Percentiles rank a stretch among this genome's conserved stretches.
Conservation (phyloP, 768 basidiomycete genomes). For the Calocybe gangraenosa region DNA sequence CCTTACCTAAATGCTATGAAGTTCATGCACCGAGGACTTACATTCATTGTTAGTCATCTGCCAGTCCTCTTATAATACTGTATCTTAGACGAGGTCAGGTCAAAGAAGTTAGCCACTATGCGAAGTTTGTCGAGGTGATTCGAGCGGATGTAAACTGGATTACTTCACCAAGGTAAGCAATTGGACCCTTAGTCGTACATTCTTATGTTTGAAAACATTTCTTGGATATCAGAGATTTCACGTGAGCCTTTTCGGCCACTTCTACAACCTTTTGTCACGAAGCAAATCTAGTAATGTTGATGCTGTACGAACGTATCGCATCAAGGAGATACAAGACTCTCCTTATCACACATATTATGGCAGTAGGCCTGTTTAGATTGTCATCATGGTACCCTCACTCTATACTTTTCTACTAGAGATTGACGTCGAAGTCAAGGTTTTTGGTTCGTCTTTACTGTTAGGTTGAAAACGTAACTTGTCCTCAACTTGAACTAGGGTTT, state of each 20-base stretch:
- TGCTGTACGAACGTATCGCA: slow-evolving; percentile 70
- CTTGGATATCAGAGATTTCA: slow-evolving; percentile 58
- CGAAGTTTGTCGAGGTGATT: slow-evolving; percentile 63
- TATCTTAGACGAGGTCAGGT: slow-evolving; percentile 38
- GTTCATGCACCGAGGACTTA: slow-evolving; percentile 87
- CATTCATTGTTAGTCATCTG: slow-evolving; percentile 58
- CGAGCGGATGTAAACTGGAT: slow-evolving; percentile 82
- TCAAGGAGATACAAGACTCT: slow-evolving; percentile 58
- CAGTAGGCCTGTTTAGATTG: slow-evolving; percentile 42
- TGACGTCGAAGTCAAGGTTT: slow-evolving; percentile 65
- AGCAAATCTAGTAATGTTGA: slow-evolving; percentile 58
- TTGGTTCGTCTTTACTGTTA: slow-evolving; percentile 43
- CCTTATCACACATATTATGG: slow-evolving; percentile 66
- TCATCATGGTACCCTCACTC: not conserved
- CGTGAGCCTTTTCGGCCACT: slow-evolving; percentile 39
- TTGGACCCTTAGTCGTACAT: not conserved
- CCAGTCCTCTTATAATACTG: not conserved
- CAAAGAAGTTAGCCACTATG: slow-evolving; percentile 77
- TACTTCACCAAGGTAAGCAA: slow-evolving; percentile 59
- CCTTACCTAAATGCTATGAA: slow-evolving; percentile 20
- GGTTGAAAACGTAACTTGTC: not conserved
- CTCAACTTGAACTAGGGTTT: slow-evolving; percentile 45
- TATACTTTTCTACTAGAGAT: slow-evolving; percentile 39
- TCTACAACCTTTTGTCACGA: not conserved
- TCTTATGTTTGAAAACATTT: not conserved